phyloP scores from a whole-genome alignment of 768 basidiomycete genomes.

The Phylloporus sp. region DNA sequence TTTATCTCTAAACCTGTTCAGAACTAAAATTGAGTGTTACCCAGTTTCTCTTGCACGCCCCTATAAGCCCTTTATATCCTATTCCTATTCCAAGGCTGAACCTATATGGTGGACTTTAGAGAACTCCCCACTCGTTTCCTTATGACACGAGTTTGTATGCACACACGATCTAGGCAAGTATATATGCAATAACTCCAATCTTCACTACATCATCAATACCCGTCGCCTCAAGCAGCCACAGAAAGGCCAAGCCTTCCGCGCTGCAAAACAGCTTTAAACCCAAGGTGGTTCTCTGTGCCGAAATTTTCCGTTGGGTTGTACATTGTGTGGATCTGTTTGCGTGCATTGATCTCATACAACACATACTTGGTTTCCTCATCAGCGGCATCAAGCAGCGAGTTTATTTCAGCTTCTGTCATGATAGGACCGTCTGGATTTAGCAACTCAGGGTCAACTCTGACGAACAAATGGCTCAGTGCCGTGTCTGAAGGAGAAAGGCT shows the following conservation, averaged over 20 bases:
- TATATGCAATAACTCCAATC: too few relatives aligned
- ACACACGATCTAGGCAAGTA: too few relatives aligned
- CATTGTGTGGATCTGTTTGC: slow-evolving; percentile 15
- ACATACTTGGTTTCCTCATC: slow-evolving; percentile 11
- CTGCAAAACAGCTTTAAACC: slow-evolving; percentile 4
- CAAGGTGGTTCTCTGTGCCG: slow-evolving; percentile 10
- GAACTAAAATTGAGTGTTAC: too few relatives aligned
- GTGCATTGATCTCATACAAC: slow-evolving; percentile 11
- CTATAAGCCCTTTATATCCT: too few relatives aligned
- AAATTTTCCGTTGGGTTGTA: slow-evolving; percentile 13
- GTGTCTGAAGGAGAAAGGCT: neutral
- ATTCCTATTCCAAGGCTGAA: too few relatives aligned
- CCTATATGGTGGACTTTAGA: too few relatives aligned
- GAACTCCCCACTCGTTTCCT: too few relatives aligned
- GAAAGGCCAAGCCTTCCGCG: slow-evolving; percentile 2
- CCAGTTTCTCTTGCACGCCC: too few relatives aligned
- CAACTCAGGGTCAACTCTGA: neutral
- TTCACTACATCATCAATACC: neutral
- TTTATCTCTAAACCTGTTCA: too few relatives aligned
- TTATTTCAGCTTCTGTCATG: neutral
- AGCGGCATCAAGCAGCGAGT: neutral
- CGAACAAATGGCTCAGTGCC: neutral
- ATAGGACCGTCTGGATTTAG: neutral
- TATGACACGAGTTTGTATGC: too few relatives aligned
- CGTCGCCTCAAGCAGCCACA: neutral